Conservation (phyloP, 2,329 filamentous ascomycete genomes). For the Trichophyton verrucosum region DNA sequence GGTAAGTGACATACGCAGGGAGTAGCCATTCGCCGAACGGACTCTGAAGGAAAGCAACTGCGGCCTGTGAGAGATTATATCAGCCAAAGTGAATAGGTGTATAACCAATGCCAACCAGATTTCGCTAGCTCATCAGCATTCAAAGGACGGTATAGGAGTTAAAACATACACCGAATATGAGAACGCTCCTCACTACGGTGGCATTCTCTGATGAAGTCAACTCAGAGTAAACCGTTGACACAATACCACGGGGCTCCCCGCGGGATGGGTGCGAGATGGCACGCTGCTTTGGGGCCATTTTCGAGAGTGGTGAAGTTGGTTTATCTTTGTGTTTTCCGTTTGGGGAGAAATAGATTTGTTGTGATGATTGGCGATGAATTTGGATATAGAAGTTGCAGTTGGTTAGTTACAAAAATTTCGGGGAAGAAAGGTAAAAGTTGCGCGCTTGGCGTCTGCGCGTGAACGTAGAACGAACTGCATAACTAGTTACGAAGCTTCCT, state of each 20-base stretch:
- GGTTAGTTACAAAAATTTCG: conserved; percentile 11
- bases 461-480: conserved; percentile 13
- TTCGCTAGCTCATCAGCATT: not conserved
- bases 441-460: conserved; percentile 22
- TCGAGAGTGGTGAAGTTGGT: conserved; percentile 12
- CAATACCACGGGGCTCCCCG: conserved; percentile 40
- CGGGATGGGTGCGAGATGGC: conserved; percentile 38
- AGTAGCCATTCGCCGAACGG: conserved; percentile 55
- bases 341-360: not conserved
- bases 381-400: not conserved
- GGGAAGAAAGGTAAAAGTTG: conserved; percentile 21
- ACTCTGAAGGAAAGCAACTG: conserved; percentile 55
- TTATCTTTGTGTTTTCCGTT: not conserved
- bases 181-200: conserved; percentile 54
- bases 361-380: not conserved
- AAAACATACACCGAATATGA: conserved; percentile 53
- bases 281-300: conserved; percentile 54
- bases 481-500: conserved; percentile 4
- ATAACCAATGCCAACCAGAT: conserved; percentile 6
- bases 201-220: conserved; percentile 57
- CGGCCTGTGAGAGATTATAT: conserved; percentile 35
- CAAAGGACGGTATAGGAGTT: not conserved
- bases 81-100: not conserved
- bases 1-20: conserved; percentile 40
- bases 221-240: conserved; percentile 48